Percentiles rank a stretch among this genome's conserved stretches.
These are phyloP conservation scores for Pseudogymnoascus sp. DNA, from an alignment of 2,329 filamentous ascomycete genomes.

Conservation along the genomic window DNA sequence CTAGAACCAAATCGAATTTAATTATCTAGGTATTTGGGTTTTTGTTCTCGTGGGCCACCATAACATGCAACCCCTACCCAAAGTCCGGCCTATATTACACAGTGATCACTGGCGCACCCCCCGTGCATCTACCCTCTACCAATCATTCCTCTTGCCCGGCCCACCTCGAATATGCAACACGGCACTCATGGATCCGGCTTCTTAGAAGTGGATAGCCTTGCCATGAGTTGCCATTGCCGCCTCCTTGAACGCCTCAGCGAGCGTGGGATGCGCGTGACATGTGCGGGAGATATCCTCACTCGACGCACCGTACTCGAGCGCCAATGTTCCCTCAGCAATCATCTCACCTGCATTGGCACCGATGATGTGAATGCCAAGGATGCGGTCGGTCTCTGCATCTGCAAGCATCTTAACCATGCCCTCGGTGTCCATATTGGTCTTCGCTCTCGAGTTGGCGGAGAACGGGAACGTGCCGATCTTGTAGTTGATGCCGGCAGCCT, in stretches of 20 bases:
- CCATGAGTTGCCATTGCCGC: constrained; percentile 95
- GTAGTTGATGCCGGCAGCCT: constrained; percentile 84
- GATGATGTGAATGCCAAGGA: constrained; percentile 93
- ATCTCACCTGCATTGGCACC: constrained; percentile 96
- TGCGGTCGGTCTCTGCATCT: constrained; percentile 91
- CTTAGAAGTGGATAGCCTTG: constrained; percentile 91
- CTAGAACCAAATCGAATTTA: constrained; percentile 3
- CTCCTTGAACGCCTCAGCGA: constrained; percentile 98
- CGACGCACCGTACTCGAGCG: constrained; percentile 91
- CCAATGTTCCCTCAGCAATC: constrained; percentile 95
- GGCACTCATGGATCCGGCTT: neutral
- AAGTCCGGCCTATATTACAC: neutral
- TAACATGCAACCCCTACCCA: constrained; percentile 7
- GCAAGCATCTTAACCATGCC: constrained; percentile 96
- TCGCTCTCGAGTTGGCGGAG: constrained; percentile 94
- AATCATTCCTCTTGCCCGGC: neutral
- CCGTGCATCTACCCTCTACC: neutral
- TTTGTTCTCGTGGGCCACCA: constrained; percentile 10
- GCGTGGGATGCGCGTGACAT: constrained; percentile 91
- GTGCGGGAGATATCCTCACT: constrained; percentile 92
- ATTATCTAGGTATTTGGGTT: constrained; percentile 9
- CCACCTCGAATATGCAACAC: neutral
- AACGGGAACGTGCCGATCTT: constrained; percentile 93
- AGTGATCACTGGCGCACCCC: neutral
- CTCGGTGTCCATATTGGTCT: constrained; percentile 96